These are phyloP conservation scores for Cucurbita moschata DNA, from an alignment of 306 rosid genomes.

Conservation along the genomic window DNA sequence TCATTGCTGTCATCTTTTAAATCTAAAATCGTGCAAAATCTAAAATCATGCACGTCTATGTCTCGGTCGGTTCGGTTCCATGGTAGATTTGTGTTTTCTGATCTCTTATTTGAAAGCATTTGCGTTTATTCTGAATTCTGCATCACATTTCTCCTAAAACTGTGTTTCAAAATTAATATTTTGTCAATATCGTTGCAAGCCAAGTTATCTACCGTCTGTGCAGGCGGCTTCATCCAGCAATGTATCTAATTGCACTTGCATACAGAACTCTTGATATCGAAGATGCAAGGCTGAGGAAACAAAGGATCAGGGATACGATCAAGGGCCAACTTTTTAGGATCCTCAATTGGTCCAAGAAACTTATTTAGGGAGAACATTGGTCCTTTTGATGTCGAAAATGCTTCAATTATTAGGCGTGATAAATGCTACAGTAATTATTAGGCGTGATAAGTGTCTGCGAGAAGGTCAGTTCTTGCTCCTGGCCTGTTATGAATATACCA, in stretches of 20 bases:
- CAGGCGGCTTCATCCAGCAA: conserved; percentile 96
- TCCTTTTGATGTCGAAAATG: neutral
- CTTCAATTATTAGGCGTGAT: neutral
- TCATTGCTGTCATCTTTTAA: neutral
- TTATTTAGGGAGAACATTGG: conserved; percentile 24
- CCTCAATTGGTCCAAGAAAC: conserved; percentile 77
- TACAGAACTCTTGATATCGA: conserved; percentile 89
- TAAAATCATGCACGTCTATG: neutral
- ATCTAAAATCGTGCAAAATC: neutral
- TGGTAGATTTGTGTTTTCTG: neutral
- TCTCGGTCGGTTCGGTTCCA: neutral
- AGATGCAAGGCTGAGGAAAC: conserved; percentile 55
- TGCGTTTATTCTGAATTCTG: neutral
- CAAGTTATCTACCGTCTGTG: conserved; percentile 14
- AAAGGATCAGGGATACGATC: conserved; percentile 24
- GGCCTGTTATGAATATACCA: neutral
- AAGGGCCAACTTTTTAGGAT: conserved; percentile 36
- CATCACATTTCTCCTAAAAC: neutral
- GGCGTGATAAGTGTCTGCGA: neutral
- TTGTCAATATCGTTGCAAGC: neutral
- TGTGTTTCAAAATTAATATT: neutral
- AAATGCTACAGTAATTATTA: neutral
- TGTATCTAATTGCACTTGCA: conserved; percentile 83
- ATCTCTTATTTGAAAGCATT: neutral
- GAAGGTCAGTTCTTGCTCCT: neutral